Base-by-base conservation (phyloP, 2,329 filamentous ascomycete species). In the Colletotrichum sidae region DNA sequence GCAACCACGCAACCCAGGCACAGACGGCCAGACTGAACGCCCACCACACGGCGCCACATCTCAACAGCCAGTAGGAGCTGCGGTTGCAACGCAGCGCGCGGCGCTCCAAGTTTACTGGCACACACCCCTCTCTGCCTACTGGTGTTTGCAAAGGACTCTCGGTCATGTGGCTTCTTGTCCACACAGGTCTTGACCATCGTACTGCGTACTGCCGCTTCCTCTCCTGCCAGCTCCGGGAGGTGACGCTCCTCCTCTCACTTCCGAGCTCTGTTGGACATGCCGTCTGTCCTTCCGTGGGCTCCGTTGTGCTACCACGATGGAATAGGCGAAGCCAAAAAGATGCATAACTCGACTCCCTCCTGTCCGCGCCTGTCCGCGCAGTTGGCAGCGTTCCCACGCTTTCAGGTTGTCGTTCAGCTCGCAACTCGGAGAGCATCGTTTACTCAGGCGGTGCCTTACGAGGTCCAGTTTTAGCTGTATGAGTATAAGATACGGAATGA, bases 161-260 rank as follows among this genome's bases (percentile, higher is more conserved):
- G 17, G 17, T 17, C 17, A 17, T 17, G 17, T 17, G 17, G 17
- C 17, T 17, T 17, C 17, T 17, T 17, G 17, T 3, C 17, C 17
- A 17, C 17, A 17, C 17, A 3, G 17, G 17, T 17, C 17, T 17
- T 17, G 17, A 17, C 9, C 25, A 9, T 41, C 38, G 8, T 12
- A 41, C 38, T 41, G 38, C 38, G 38, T 17, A 44, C 37, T 55
- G 33, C 61, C 56, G 17, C 35, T 46, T 61, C 39, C 51, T 55
- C 35, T 52, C 39, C 47, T 64, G 59, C 55, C 54, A 64, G 60
- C 37, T 50, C 60, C 61, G 56, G 61, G 50, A 50, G 56, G 51
- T 25, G 50, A 65, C 39, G 56, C 61, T 61, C 56, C 61, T 65
- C 25, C 25, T 25, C 25, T 25, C 61, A 45, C 41, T 46, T 61